Conservation (phyloP, 352 stramenopile species). For the Pythium coloratum region DNA sequence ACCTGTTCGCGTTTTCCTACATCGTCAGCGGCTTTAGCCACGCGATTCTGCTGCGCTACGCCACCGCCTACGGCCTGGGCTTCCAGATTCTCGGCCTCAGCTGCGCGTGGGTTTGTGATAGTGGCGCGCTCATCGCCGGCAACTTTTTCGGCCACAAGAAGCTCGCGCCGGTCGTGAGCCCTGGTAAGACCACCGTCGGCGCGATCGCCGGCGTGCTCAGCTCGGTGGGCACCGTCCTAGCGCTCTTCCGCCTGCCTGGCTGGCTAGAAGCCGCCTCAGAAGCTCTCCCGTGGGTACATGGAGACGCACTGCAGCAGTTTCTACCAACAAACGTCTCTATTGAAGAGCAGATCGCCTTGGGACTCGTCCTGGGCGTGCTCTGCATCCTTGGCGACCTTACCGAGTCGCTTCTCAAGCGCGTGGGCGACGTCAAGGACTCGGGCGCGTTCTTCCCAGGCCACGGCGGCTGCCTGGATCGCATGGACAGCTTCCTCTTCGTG, state of each 20-base stretch:
- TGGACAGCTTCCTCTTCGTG: conserved; percentile 78
- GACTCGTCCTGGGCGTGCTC: conserved; percentile 46
- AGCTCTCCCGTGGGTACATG: background rate
- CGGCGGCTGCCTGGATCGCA: conserved; percentile 75
- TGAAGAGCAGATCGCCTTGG: conserved; percentile 45
- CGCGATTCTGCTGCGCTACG: conserved; percentile 59
- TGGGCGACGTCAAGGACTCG: conserved; percentile 70
- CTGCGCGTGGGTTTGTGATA: conserved; percentile 72
- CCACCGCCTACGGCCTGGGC: conserved; percentile 48
- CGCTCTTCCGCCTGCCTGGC: conserved; percentile 37
- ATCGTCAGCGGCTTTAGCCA: conserved; percentile 63
- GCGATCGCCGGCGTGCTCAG: conserved; percentile 53
- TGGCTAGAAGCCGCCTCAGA: conserved; percentile 19
- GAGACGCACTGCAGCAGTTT: conserved; percentile 19
- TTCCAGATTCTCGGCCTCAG: conserved; percentile 63
- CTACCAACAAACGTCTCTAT: conserved; percentile 31
- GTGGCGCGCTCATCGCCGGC: conserved; percentile 53
- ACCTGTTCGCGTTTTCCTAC: conserved; percentile 59
- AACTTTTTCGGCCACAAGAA: conserved; percentile 54
- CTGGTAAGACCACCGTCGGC: conserved; percentile 66
- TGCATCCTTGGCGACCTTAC: conserved; percentile 67
- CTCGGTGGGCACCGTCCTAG: conserved; percentile 41
- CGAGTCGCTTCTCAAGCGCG: conserved; percentile 72
- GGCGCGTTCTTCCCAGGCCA: conserved; percentile 73
- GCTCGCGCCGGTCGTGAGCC: conserved; percentile 63